Conservation (phyloP, 805 yeast genomes). For the Priceomyces castillae region DNA sequence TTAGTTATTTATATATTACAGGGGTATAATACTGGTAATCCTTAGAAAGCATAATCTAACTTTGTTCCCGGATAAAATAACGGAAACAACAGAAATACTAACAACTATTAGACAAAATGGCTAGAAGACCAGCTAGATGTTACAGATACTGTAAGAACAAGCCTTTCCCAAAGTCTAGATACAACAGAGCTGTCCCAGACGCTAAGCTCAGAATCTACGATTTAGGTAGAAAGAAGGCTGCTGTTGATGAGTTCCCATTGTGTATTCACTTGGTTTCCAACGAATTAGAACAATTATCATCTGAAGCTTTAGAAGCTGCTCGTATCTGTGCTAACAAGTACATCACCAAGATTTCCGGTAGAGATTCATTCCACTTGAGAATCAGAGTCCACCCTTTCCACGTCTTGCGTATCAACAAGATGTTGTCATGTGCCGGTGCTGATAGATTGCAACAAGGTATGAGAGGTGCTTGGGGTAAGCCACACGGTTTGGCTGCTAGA, state of each 20-base stretch:
- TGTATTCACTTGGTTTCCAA: slow-evolving; percentile 99
- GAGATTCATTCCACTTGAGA: slow-evolving; percentile 99
- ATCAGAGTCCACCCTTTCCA: slow-evolving; percentile 99
- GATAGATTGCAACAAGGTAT: slow-evolving; percentile 99
- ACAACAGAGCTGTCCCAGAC: slow-evolving; percentile 99
- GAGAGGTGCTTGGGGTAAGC: slow-evolving; percentile 99
- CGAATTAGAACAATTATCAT: slow-evolving; percentile 98
- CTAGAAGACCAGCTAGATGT: slow-evolving; percentile 99
- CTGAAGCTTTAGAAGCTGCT: slow-evolving; percentile 99
- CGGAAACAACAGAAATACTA: slow-evolving; percentile 17
- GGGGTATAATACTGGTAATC: too few species aligned
- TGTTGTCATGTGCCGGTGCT: slow-evolving; percentile 99
- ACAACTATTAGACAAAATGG: slow-evolving; percentile 67
- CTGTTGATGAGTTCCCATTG: slow-evolving; percentile 99
- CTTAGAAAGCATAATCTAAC: too few species aligned
- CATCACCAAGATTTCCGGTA: slow-evolving; percentile 95
- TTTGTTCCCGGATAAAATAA: neutral
- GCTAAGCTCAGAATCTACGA: slow-evolving; percentile 99
- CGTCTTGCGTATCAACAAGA: slow-evolving; percentile 99
- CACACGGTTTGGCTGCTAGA: slow-evolving; percentile 99
- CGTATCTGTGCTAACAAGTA: slow-evolving; percentile 99
- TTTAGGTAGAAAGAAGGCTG: slow-evolving; percentile 99
- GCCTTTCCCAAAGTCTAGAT: slow-evolving; percentile 99
- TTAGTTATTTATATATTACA: neutral
- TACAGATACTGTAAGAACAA: slow-evolving; percentile 99